Percentiles rank a stretch among this genome's conserved stretches.
Evolutionary conservation across 2,329 filamentous ascomycete species (phyloP).

Genomic region (Ustulina deusta): DNA sequence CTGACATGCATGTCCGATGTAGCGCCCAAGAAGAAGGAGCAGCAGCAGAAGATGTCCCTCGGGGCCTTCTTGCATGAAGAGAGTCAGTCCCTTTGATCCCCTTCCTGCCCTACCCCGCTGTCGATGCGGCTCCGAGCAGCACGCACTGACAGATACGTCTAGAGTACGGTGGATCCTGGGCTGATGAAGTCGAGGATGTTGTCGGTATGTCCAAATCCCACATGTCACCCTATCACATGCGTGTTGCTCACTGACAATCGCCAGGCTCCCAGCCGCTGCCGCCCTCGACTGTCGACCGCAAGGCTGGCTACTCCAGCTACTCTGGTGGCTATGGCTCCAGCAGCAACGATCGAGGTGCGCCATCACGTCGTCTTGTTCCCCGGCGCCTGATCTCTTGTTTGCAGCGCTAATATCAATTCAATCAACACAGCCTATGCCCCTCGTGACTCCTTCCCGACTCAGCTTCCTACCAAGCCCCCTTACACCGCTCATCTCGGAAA

Average conservation of each 20-base stretch:
- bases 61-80: conserved; percentile 94
- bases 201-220: conserved; percentile 69
- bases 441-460: conserved; percentile 79
- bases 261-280: conserved; percentile 70
- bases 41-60: conserved; percentile 94
- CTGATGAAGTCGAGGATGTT: conserved; percentile 97
- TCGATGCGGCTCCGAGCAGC: conserved; percentile 29
- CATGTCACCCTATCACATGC: conserved; percentile 40
- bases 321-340: conserved; percentile 40
- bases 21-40: conserved; percentile 94
- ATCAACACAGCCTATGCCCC: conserved; percentile 64
- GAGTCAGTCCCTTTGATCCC: conserved; percentile 70
- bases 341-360: conserved; percentile 53
- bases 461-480: conserved; percentile 88
- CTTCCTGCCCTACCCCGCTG: conserved; percentile 38
- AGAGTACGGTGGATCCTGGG: conserved; percentile 85
- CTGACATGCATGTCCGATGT: conserved; percentile 57
- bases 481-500: conserved; percentile 98
- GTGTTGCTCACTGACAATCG: conserved; percentile 33
- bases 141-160: conserved; percentile 45
- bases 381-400: background rate
- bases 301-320: conserved; percentile 46
- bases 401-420: conserved; percentile 11
- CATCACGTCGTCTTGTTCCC: background rate
- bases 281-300: conserved; percentile 50